Evolutionary conservation across 805 yeast species (phyloP).

Genomic region (Pichia occidentalis): DNA sequence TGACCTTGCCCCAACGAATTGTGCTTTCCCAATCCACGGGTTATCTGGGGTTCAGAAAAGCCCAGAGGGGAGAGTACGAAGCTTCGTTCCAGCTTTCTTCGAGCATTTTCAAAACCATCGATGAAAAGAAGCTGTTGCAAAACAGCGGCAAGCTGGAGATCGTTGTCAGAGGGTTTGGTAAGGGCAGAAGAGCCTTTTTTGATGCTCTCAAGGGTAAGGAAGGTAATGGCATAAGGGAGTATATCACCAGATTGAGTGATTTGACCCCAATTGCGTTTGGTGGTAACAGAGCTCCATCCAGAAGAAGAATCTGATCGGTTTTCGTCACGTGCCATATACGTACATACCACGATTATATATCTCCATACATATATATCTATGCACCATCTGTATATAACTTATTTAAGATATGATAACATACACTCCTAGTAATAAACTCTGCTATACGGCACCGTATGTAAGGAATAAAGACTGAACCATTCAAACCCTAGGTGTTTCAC

Average conservation of each 20-base stretch:
- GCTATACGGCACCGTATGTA: too few relatives aligned
- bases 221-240: constrained; percentile 62
- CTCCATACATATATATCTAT: too few relatives aligned
- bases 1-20: constrained; percentile 73
- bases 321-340: too few relatives aligned
- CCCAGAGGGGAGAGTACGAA: constrained; percentile 88
- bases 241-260: constrained; percentile 67
- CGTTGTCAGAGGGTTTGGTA: constrained; percentile 75
- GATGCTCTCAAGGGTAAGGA: constrained; percentile 86
- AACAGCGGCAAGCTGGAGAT: constrained; percentile 59
- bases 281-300: constrained; percentile 81
- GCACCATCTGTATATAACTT: too few relatives aligned
- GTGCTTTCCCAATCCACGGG: constrained; percentile 72
- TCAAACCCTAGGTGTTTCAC: too few relatives aligned
- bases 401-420: too few relatives aligned
- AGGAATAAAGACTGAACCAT: too few relatives aligned
- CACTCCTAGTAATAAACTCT: too few relatives aligned
- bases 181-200: constrained; percentile 81
- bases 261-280: constrained; percentile 83
- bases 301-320: constrained; percentile 69
- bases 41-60: constrained; percentile 78
- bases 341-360: too few relatives aligned
- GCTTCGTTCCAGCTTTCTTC: constrained; percentile 83
- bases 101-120: constrained; percentile 60
- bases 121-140: constrained; percentile 40